Evolutionary conservation across 345 rosid species (phyloP).

Genomic region (Schrenkiella parvula): DNA sequence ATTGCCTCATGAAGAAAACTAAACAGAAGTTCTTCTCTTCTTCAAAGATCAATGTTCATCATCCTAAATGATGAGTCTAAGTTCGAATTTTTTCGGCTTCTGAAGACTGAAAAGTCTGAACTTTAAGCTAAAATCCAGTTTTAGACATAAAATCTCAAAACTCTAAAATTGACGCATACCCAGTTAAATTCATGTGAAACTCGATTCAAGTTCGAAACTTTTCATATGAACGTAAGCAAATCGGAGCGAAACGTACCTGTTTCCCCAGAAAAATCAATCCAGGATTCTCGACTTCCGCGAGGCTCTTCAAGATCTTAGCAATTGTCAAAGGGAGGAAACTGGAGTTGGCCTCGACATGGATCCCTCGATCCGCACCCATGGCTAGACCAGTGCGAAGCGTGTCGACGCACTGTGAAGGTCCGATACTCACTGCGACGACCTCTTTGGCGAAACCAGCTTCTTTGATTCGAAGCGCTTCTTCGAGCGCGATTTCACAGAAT

Average conservation of each 20-base stretch:
- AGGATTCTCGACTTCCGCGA: slow-evolving; percentile 77
- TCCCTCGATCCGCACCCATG: slow-evolving; percentile 93
- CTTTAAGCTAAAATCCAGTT: background rate
- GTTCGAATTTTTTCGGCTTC: background rate
- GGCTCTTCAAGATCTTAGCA: slow-evolving; percentile 74
- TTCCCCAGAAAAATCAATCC: slow-evolving; percentile 76
- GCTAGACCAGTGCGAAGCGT: slow-evolving; percentile 92
- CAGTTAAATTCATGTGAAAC: background rate
- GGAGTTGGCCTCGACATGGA: slow-evolving; percentile 55
- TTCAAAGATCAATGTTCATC: slow-evolving; percentile 2
- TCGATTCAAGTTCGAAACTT: background rate
- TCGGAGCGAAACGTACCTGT: slow-evolving; percentile 24
- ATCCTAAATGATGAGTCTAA: background rate
- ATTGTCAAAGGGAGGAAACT: slow-evolving; percentile 60
- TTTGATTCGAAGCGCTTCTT: slow-evolving; percentile 82
- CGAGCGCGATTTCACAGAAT: slow-evolving; percentile 90
- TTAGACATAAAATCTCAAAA: too few relatives aligned
- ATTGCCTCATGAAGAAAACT: background rate
- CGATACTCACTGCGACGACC: slow-evolving; percentile 76
- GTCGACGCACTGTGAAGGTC: slow-evolving; percentile 66
- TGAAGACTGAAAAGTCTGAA: background rate
- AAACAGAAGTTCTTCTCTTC: background rate
- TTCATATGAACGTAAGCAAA: too few relatives aligned
- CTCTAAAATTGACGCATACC: too few relatives aligned
- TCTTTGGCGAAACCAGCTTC: slow-evolving; percentile 83